Evolutionary conservation across 2,329 filamentous ascomycete genomes (phyloP), one percentile per base, ranked within the genome.

Genomic region (Pseudocercospora fijiensis): DNA sequence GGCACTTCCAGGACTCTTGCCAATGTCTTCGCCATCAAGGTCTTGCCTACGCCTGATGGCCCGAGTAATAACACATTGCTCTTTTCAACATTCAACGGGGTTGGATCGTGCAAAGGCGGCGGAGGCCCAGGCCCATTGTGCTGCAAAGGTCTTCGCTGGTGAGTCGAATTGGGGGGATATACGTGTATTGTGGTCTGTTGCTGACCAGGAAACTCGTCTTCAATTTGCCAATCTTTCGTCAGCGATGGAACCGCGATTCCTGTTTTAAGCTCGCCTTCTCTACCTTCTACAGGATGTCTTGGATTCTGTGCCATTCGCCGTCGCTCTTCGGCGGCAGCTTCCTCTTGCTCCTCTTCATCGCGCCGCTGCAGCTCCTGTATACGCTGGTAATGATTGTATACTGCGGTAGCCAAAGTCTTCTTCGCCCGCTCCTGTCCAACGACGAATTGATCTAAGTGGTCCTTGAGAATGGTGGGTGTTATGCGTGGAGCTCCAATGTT

Each of bases 301-400:
- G 83, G 80, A 64, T 88, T 85, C 58, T 69, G 68, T 33, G 85
- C 81, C 71, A 89, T 84, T 65, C 94, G 90, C 66, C 87, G 84
- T 62, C 89, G 83, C 73, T 89, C 86, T 65, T 87, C 85, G 75
- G 92, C 90, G 47, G 90, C 86, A 72, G 89, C 81, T 57, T 87
- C 74, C 78, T 90, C 90, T 66, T 92, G 89, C 49, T 91, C 86
- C 72, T 96, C 92, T 60, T 93, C 87, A 69, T 95, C 86, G 64
- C 89, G 86, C 56, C 92, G 83, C 72, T 92, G 85, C 24, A 89
- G 74, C 76, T 90, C 88, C 71, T 93, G 88, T 64, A 96, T 85
- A 53, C 91, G 87, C 77, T 97, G 92, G 75, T 98, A 97, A 76
- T 99, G 95, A 74, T 98, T 97, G 80, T 96, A 97, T 27, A 99